Evolutionary conservation across 164 flowering plant species (phyloP), one percentile per base, ranked within the genome.

Genomic region (Aristolochia californica): DNA sequence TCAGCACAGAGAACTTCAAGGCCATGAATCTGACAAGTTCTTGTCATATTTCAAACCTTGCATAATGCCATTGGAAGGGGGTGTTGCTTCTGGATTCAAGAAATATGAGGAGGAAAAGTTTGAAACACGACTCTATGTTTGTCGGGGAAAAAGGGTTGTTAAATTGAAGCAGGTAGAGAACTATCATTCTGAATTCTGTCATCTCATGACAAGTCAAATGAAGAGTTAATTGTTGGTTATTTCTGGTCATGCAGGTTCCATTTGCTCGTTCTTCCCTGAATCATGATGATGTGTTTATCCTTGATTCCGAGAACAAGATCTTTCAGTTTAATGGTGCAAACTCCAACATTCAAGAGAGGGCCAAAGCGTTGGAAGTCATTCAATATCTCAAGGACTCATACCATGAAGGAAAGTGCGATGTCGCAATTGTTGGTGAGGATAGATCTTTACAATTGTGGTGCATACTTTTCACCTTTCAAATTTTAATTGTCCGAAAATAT

Each of bases 241-340:
- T 28, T 66, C 58, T 74, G 54, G 53, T 64, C 58, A 48, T 72
- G 65, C 83, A 94, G 99, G 88, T 94, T 67, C 94, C 97, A 24
- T 88, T 88, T 77, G 81, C 85, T 55, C 85, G 99, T 43, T 88
- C 99, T 50, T 84, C 95, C 22, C 61, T 94, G 62, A 94, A 90
- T 77, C 99, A 94, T 62, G 99, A 94, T 74, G 99, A 94, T 86
- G 96, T 94, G 13, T 94, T 94, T 75, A 90, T 94, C 55, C 70
- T 94, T 65, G 97, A 94, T 60, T 82, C 95, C 4, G 68, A 88
- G 70, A 70, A 77, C 10, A 94, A 94, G 74, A 86, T 94, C 48
- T 94, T 79, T 75, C 99, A 94, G 72, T 94, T 94, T 74, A 94
- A 94, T 78, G 99, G 99, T 55, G 95, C 93, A 64, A 94, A 94